phyloP scores from a whole-genome alignment of 768 basidiomycete genomes.

The Serpula lacrymans region DNA sequence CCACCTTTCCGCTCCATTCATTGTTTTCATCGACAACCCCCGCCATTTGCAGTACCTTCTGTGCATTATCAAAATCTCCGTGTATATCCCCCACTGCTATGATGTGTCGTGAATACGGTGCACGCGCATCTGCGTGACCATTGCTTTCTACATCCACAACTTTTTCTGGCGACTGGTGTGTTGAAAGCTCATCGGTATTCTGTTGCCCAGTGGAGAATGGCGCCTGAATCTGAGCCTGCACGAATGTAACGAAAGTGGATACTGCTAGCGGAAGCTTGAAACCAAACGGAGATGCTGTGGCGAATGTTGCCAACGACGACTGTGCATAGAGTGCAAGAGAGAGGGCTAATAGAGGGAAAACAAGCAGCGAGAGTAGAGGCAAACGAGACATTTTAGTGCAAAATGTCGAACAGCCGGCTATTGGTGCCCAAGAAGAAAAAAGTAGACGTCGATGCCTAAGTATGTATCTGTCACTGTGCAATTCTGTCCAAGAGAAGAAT shows the following conservation, averaged over 20 bases:
- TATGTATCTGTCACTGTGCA: too few relatives aligned
- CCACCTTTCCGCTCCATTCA: constrained; percentile 79
- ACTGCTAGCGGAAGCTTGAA: constrained; percentile 16
- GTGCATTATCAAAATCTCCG: constrained; percentile 80
- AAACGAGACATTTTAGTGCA: constrained; percentile 29
- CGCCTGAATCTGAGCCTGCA: constrained; percentile 14
- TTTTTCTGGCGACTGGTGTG: constrained; percentile 3
- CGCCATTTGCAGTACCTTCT: constrained; percentile 76
- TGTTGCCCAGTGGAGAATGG: constrained; percentile 20
- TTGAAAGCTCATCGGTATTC: constrained; percentile 4
- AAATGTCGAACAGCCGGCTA: too few relatives aligned
- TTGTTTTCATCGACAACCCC: constrained; percentile 68
- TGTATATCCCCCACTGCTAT: constrained; percentile 93
- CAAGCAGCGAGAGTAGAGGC: constrained; percentile 15
- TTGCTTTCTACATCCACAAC: constrained; percentile 7
- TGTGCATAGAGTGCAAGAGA: constrained; percentile 28
- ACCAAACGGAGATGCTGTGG: constrained; percentile 29
- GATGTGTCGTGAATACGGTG: constrained; percentile 46
- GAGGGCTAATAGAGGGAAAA: constrained; percentile 22
- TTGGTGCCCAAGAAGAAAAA: too few relatives aligned
- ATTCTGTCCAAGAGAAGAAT: too few relatives aligned
- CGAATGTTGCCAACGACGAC: constrained; percentile 27
- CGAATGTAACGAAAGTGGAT: constrained; percentile 23
- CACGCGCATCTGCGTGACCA: constrained; percentile 14
- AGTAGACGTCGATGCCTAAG: too few relatives aligned